These are phyloP conservation scores for Magnusiomyces magnusii DNA, from an alignment of 1,139 yeast genomes.

Conservation along the genomic window DNA sequence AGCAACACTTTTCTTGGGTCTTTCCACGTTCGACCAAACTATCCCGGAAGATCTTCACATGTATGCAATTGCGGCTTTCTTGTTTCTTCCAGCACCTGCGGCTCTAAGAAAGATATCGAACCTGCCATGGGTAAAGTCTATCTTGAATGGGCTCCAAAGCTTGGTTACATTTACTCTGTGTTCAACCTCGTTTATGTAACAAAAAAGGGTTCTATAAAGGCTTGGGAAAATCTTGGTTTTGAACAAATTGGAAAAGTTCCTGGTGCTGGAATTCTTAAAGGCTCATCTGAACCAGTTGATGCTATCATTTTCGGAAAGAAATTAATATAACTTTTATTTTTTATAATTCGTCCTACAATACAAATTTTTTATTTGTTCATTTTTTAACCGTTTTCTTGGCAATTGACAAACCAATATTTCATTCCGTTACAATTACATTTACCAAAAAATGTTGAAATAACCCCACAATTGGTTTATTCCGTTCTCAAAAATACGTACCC, in stretches of 20 bases:
- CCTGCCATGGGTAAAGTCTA: constrained; percentile 53
- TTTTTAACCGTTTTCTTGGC: background rate
- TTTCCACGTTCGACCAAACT: constrained; percentile 72
- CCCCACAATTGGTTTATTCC: too few relatives aligned
- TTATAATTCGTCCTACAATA: background rate
- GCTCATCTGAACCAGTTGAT: constrained; percentile 51
- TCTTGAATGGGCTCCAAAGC: constrained; percentile 54
- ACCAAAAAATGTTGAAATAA: too few relatives aligned
- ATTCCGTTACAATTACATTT: background rate
- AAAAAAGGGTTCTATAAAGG: constrained; percentile 55
- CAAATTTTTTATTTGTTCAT: background rate
- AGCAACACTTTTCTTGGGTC: constrained; percentile 48
- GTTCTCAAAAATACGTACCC: too few relatives aligned
- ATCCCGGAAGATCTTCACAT: constrained; percentile 68
- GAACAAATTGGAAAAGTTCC: constrained; percentile 63
- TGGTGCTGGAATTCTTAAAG: constrained; percentile 59
- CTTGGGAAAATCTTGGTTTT: constrained; percentile 74
- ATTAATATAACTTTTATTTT: constrained; percentile 26
- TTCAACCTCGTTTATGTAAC: constrained; percentile 74
- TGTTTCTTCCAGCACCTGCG: constrained; percentile 50
- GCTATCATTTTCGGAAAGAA: constrained; percentile 58
- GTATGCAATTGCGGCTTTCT: constrained; percentile 75
- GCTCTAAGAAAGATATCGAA: constrained; percentile 47
- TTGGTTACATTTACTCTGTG: constrained; percentile 73
- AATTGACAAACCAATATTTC: too few relatives aligned